Evolutionary conservation across 192 early-diverging fungal species (phyloP).

Genomic region (Linnemannia elongata): DNA sequence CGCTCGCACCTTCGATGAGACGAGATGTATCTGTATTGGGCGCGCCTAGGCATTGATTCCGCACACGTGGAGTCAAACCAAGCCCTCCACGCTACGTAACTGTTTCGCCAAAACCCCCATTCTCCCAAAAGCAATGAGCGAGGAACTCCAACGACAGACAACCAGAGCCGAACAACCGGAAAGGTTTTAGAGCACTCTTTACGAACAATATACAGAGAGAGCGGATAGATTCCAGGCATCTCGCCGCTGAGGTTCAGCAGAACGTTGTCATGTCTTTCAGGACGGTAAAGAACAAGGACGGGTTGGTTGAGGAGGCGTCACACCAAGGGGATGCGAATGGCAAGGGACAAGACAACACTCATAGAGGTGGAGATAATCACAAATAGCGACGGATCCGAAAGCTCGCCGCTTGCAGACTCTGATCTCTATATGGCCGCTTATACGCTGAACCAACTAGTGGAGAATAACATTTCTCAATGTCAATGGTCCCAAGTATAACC

Average conservation of each 20-base stretch:
- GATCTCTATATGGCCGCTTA: too few relatives aligned
- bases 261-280: background rate
- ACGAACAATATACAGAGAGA: background rate
- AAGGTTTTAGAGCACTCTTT: background rate
- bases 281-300: background rate
- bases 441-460: too few relatives aligned
- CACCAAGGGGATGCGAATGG: background rate
- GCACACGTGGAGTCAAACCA: conserved; percentile 4
- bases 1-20: conserved; percentile 5
- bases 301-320: background rate
- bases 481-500: too few relatives aligned
- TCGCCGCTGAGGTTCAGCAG: background rate
- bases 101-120: conserved; percentile 23
- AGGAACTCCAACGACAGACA: background rate
- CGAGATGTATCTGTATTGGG: background rate
- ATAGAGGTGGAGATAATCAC: too few relatives aligned
- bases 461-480: too few relatives aligned
- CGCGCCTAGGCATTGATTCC: conserved; percentile 14
- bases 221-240: background rate
- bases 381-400: too few relatives aligned
- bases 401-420: too few relatives aligned
- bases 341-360: background rate
- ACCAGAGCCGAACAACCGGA: background rate
- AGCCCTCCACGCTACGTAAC: conserved; percentile 5
- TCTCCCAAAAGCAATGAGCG: conserved; percentile 11